Percentiles rank a stretch among this genome's conserved stretches.
Evolutionary conservation across 2,329 filamentous ascomycete species (phyloP).

Genomic region (Diaporthe ilicicola): DNA sequence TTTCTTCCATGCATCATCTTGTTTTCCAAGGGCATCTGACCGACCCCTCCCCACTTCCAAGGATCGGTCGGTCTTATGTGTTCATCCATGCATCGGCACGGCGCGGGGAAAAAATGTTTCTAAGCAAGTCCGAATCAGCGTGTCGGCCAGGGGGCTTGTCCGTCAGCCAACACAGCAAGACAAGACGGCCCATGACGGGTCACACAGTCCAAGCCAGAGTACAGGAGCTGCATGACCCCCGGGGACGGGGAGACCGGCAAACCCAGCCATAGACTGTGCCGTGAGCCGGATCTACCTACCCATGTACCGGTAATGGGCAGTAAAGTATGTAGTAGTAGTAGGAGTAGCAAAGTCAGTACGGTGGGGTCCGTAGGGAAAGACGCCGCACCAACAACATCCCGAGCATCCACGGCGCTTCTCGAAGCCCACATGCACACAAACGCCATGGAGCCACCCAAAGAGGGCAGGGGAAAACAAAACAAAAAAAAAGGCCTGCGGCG

Average conservation of each 20-base stretch:
- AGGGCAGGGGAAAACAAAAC: not conserved
- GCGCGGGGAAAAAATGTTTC: not conserved
- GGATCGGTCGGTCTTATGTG: not conserved
- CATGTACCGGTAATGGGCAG: not conserved
- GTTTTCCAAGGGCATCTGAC: not conserved
- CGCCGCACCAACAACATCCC: not conserved
- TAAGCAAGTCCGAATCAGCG: not conserved
- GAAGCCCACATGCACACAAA: not conserved
- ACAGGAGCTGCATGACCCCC: not conserved
- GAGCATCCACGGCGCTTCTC: slow-evolving; percentile 1
- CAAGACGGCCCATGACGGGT: not conserved
- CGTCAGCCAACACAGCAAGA: not conserved
- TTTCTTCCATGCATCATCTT: slow-evolving; percentile 10
- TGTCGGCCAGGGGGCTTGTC: not conserved
- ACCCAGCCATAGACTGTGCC: not conserved
- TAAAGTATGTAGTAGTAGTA: not conserved
- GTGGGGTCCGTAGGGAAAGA: not conserved
- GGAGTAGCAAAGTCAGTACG: too few species aligned
- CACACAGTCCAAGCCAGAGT: not conserved
- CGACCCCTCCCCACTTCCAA: not conserved
- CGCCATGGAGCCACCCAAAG: not conserved
- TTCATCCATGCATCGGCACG: not conserved
- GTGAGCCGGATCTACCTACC: not conserved
- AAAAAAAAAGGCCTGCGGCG: not conserved
- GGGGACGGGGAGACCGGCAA: not conserved